phyloP scores from a whole-genome alignment of 1,284 basidiomycete species.

The Pascua guehoae region DNA sequence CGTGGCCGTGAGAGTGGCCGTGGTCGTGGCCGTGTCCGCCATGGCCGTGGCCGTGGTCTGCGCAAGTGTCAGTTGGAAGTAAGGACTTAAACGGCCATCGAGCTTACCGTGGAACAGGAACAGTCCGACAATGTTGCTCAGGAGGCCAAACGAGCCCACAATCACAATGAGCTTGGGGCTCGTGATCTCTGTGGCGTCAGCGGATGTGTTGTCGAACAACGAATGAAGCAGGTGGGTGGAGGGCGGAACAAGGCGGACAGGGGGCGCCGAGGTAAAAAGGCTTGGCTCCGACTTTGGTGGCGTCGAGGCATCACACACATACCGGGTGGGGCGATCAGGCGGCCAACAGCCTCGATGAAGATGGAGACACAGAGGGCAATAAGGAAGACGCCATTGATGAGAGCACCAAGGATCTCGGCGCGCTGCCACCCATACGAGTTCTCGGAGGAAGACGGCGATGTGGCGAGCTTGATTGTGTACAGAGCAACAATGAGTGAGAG shows the following conservation, averaged over 20 bases:
- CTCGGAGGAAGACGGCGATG: constrained; percentile 35
- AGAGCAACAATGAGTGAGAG: constrained; percentile 91
- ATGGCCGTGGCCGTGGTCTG: constrained; percentile 70
- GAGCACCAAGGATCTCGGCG: constrained; percentile 93
- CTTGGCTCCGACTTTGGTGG: neutral
- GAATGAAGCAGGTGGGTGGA: no score
- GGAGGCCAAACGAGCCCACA: constrained; percentile 83
- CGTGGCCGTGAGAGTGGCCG: constrained; percentile 52
- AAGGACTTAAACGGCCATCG: no score
- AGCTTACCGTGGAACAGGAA: constrained; percentile 88
- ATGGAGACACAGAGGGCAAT: constrained; percentile 95
- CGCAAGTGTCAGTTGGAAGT: neutral
- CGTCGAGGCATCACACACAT: constrained; percentile 32
- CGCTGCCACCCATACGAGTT: constrained; percentile 74
- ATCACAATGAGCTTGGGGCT: constrained; percentile 83
- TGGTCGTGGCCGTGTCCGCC: constrained; percentile 56
- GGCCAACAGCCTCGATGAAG: constrained; percentile 83
- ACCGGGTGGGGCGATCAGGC: constrained; percentile 83
- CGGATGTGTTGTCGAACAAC: neutral
- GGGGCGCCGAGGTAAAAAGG: neutral
- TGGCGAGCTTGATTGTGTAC: constrained; percentile 85
- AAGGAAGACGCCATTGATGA: constrained; percentile 95
- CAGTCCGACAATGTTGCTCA: constrained; percentile 88
- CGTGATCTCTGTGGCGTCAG: constrained; percentile 66
- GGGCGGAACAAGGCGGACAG: no score